Conservation (phyloP, 2,329 filamentous ascomycete genomes). For the Myriangium duriaei region DNA sequence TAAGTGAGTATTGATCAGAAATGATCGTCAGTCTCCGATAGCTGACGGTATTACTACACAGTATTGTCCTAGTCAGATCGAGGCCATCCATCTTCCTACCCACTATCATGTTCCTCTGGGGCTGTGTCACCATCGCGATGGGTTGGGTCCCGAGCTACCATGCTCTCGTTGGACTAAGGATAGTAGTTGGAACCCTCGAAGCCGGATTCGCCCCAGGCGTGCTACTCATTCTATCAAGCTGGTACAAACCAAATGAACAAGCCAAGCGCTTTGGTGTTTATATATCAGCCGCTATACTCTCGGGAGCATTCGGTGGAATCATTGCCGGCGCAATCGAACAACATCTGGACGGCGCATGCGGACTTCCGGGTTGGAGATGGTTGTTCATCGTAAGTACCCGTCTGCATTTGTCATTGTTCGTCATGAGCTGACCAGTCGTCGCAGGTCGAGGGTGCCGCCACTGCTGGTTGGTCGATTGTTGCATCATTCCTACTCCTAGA, state of each 20-base stretch:
- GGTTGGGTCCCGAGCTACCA: constrained; percentile 35
- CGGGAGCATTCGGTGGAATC: constrained; percentile 34
- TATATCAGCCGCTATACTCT: constrained; percentile 45
- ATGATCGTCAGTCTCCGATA: neutral
- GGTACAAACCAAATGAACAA: constrained; percentile 48
- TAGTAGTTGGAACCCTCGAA: constrained; percentile 44
- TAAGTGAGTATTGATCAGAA: constrained; percentile 11
- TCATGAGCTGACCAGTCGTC: constrained; percentile 14
- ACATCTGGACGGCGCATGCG: constrained; percentile 26
- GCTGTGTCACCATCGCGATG: constrained; percentile 39
- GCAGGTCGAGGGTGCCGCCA: constrained; percentile 27
- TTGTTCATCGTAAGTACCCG: constrained; percentile 21
- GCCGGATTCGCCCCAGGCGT: constrained; percentile 44
- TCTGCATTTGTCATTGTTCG: too few species aligned
- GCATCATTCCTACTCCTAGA: constrained; percentile 37
- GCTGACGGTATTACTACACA: constrained; percentile 26
- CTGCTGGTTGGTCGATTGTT: constrained; percentile 32
- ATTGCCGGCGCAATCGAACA: constrained; percentile 26
- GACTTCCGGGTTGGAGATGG: constrained; percentile 31
- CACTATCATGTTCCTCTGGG: constrained; percentile 43
- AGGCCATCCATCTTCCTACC: constrained; percentile 40
- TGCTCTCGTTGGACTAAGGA: constrained; percentile 39
- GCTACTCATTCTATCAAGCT: constrained; percentile 42
- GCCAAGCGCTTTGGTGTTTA: constrained; percentile 45
- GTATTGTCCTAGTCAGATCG: constrained; percentile 39